Base-by-base conservation (phyloP, 192 early-diverging fungal genomes). In the Coemansia sp. region DNA sequence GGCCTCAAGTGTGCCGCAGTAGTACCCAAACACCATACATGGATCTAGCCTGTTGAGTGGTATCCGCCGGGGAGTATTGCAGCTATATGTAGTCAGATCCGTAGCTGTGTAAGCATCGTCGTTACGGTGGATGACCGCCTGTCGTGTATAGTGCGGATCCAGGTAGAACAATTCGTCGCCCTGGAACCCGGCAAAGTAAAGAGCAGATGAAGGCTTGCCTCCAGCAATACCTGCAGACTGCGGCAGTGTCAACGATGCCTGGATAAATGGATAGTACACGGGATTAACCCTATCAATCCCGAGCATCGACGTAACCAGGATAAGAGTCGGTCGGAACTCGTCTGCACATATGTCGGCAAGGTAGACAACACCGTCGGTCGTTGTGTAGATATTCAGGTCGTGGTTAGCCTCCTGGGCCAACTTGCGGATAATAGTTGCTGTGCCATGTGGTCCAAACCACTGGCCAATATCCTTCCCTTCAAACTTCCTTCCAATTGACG, bases 381-480 rank as follows among this genome's bases (percentile, higher is more conserved):
- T 88, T 16, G 95, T 87, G 71, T 93, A 89, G 5, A 93, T 83
- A 0, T 79, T 72, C 25, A 97, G 72, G 18, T 84, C 84, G 26
- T 30, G 66, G 20, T 56, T 28, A 18, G 65, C 59, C 12, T 72
- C 30, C 7, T 31, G 56, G 5, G 72, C 61, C n/a, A 74, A 31
- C 48, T 63, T 70, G 21, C 57, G 63, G 18, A 74, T 68, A 46
- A 72, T 63, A 8, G 57, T 58, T 35, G 63, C 67, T 26, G 68
- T 72, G 10, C 66, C 95, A 29, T 86, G 87, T 2, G 97, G 97
- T 0, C 95, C 97, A 86, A 98, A 99, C 95, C 97, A 99, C 76
- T 96, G 87, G 26, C 97, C 97, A 70, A 99, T 92, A 33, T 90
- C 86, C 67, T 95, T 96, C 35, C 90, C 95, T 39, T 79, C 72